These are phyloP conservation scores for Yueomyces sp. DNA, from an alignment of 1,139 yeast genomes.

Conservation along the genomic window DNA sequence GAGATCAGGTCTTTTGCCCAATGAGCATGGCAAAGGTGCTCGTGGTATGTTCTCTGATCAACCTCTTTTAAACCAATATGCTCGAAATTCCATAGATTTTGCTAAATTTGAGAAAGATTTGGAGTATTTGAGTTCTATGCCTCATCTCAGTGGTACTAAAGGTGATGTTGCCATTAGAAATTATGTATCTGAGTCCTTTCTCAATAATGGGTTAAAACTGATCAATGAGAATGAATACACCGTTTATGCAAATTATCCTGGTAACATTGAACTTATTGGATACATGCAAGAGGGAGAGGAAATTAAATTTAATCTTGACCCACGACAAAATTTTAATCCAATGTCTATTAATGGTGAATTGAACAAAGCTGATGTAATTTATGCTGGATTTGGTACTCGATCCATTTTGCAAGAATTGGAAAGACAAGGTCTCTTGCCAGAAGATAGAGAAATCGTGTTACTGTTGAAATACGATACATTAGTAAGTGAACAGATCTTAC, in stretches of 20 bases:
- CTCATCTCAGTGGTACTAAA: conserved; percentile 78
- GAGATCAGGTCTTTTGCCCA: conserved; percentile 36
- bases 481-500: conserved; percentile 39
- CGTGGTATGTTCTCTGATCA: conserved; percentile 57
- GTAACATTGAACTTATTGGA: conserved; percentile 1
- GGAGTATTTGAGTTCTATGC: conserved; percentile 72
- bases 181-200: conserved; percentile 49
- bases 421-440: conserved; percentile 25
- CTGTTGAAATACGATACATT: conserved; percentile 50
- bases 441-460: conserved; percentile 34
- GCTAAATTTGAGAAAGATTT: conserved; percentile 52
- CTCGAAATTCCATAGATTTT: conserved; percentile 40
- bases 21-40: conserved; percentile 35
- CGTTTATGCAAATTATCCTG: conserved; percentile 50
- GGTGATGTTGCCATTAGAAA: conserved; percentile 68
- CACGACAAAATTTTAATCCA: conserved; percentile 47
- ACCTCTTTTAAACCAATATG: conserved; percentile 35
- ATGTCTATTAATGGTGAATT: conserved; percentile 49
- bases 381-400: conserved; percentile 52
- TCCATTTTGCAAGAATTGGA: conserved; percentile 42
- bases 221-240: conserved; percentile 40
- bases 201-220: conserved; percentile 43
- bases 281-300: conserved; percentile 25
- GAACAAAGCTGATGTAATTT: conserved; percentile 37
- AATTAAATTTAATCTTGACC: conserved; percentile 30